Evolutionary conservation across 441 rosid species (phyloP).

Genomic region (Omphalea diandra): DNA sequence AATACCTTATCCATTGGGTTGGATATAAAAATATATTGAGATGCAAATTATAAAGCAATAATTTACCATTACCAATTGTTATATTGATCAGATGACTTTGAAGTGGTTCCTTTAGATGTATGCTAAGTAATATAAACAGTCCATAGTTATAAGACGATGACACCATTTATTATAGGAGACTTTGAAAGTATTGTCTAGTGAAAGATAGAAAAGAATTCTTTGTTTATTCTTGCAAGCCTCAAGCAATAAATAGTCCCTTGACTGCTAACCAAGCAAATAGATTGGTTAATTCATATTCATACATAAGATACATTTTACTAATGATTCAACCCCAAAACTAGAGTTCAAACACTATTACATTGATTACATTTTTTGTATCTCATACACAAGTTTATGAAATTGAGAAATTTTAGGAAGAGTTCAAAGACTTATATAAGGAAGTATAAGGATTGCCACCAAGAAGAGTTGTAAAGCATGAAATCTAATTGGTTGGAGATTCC

Average conservation of each 20-base stretch:
- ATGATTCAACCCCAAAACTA: not conserved
- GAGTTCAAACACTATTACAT: not conserved
- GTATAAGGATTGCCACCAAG: not conserved
- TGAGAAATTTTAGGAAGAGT: not conserved
- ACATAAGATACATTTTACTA: not conserved
- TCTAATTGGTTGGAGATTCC: no score
- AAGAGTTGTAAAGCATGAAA: not conserved
- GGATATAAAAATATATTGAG: not conserved
- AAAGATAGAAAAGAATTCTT: not conserved
- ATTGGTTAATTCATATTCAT: no score
- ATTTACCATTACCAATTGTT: not conserved
- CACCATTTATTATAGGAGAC: not conserved
- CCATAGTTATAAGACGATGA: not conserved
- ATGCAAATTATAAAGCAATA: not conserved
- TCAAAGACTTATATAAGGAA: not conserved
- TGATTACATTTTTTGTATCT: not conserved
- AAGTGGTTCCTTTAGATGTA: not conserved
- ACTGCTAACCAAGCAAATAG: not conserved
- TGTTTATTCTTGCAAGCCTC: not conserved
- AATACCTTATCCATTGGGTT: not conserved
- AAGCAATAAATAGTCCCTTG: not conserved
- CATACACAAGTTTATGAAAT: not conserved
- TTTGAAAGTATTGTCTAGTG: not conserved
- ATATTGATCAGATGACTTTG: not conserved
- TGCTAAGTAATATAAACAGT: not conserved